Evolutionary conservation across 768 basidiomycete species (phyloP), one percentile per base, ranked within the genome.

Genomic region (Lyophyllum semitale): DNA sequence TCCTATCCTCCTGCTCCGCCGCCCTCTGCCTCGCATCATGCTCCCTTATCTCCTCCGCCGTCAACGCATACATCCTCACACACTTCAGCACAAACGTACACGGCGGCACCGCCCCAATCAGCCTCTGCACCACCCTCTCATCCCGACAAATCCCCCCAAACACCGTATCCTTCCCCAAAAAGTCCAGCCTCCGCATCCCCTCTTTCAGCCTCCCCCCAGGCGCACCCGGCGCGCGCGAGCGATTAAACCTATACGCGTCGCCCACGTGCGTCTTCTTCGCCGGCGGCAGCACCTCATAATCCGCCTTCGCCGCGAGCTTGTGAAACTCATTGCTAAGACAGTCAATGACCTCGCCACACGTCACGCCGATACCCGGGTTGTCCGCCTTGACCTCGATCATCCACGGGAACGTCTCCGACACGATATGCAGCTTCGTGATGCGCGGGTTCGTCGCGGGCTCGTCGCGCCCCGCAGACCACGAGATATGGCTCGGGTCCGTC

Each of bases 361-460:
- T 86, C 20, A 89, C 82, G 18, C 87, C 88, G 27, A 76, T n/a
- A 17, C 71, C 66, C 22, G 64, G 63, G 40, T 80, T 71, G 0
- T 66, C 44, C 2, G 86, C 85, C 3, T 66, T 57, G 3, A 84
- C 67, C 5, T 74, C 70, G 61, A 89, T 72, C 54, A 75, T 70
- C 83, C 84, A 86, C 0, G 87, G 86, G 53, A 86, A 74, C 0
- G 71, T 51, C 17, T 72, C 73, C 5, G 81, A 84, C 48, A 88
- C 66, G 64, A 89, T 71, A 23, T 75, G 77, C 23, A 89, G 18
- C n/a, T 71, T 61, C 0, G 76, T 69, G 6, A 86, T 54, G 22
- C 87, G 84, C 1, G 87, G 87, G 67, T 82, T 81, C 1, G 87
- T 87, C 2, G 86, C 88, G 17, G 87, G 87, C 20, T 80, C 78